Base-by-base conservation (phyloP, 2,329 filamentous ascomycete genomes). In the Clonostachys sp. region DNA sequence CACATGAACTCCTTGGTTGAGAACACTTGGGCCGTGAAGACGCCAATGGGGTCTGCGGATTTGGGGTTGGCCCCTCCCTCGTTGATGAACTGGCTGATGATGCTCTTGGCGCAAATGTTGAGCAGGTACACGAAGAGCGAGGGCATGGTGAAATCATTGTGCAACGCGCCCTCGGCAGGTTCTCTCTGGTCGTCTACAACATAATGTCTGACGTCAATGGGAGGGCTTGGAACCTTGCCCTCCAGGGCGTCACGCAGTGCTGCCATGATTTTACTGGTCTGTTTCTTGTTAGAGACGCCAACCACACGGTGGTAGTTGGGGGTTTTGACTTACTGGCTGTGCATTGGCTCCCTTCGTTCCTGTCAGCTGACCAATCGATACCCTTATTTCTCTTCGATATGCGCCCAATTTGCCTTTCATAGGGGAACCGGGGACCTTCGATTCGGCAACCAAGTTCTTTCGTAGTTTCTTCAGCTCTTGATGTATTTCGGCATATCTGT, bases 41-140 rank as follows among this genome's bases (percentile, higher is more conserved):
- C 80, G n/a, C 90, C 90, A 41, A 95, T 78, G 1, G 88, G 86
- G 55, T 94, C 87, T 10, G 89, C 89, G 6, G 80, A 76, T 51
- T 79, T 80, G 1, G 81, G 75, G 46, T 82, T 80, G 20, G 81
- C 77, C 12, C 77, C 76, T 42, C 82, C 84, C 63, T 89, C 85
- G 45, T 75, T 78, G 52, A 84, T 75, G 56, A 86, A 84, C 53
- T 91, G 87, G 42, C 76, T 78, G 50, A 94, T 75, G 48, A 91
- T 74, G 41, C 74, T 74, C 64, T 95, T 95, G 55, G 85, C 74
- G 53, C 91, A 84, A 45, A 87, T 82, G 56, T 88, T 91, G 48
- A 95, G 73, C 3, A 89, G 75, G 61, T 91, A 95, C 24, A 95
- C 69, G 52, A 89, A 80, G 6, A 88, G 66, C 2, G 79, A 76